Percentiles rank a stretch among this genome's conserved stretches.
phyloP scores from a whole-genome alignment of 192 early-diverging fungal species.

The Bifiguratus adelaidae region DNA sequence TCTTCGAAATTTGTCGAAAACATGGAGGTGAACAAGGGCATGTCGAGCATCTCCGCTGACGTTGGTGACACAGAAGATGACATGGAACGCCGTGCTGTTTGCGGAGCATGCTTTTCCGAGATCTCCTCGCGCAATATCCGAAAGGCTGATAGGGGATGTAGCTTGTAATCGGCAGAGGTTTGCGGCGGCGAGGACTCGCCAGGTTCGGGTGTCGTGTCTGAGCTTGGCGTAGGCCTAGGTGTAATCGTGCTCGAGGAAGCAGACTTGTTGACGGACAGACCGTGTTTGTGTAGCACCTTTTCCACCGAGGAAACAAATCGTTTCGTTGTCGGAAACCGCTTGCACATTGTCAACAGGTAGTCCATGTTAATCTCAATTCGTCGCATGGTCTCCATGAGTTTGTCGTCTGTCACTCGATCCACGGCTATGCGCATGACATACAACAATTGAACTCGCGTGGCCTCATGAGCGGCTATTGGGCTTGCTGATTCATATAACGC shows the following conservation, averaged over 20 bases:
- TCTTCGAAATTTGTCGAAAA: neutral
- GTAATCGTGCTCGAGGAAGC: too few species aligned
- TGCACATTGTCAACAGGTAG: neutral
- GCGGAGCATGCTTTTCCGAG: constrained; percentile 4
- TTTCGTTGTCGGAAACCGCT: neutral
- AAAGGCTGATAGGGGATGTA: constrained; percentile 2
- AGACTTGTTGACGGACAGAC: neutral
- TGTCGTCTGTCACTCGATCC: neutral
- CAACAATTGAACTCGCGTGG: neutral
- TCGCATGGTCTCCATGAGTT: neutral
- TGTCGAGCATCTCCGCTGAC: neutral
- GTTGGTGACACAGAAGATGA: neutral
- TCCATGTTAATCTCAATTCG: neutral
- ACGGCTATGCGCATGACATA: neutral
- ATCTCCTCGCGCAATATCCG: neutral
- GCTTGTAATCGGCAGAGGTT: constrained; percentile 4
- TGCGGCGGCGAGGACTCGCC: neutral
- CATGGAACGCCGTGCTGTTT: neutral
- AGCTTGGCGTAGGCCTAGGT: neutral
- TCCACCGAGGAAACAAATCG: neutral
- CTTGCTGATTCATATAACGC: neutral
- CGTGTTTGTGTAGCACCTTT: neutral
- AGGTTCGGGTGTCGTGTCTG: neutral
- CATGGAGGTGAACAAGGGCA: constrained; percentile 2
- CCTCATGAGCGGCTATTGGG: neutral